Evolutionary conservation across 2,329 filamentous ascomycete species (phyloP).

Genomic region (Sclerotinia trifoliorum): DNA sequence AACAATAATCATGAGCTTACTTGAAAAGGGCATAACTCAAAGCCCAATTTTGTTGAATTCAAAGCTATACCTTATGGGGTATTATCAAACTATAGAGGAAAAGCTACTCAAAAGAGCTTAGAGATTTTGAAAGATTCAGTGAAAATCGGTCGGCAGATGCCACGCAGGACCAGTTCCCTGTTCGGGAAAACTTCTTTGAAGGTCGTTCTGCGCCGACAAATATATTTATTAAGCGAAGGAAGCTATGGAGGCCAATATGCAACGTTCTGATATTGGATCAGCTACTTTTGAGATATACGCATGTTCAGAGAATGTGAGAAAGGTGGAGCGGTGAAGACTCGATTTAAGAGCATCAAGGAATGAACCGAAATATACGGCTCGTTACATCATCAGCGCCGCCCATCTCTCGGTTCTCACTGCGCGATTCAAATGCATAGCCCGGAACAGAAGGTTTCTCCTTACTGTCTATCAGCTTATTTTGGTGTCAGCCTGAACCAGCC

Average conservation of each 20-base stretch:
- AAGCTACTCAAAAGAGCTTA: constrained; percentile 1
- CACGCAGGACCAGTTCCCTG: not conserved
- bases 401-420: not conserved
- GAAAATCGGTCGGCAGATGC: not conserved
- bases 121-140: not conserved
- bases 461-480: not conserved
- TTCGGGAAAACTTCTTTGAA: not conserved
- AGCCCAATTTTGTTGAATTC: not conserved
- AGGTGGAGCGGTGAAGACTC: not conserved
- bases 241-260: not conserved
- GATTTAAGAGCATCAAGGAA: not conserved
- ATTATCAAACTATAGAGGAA: not conserved
- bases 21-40: not conserved
- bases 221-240: not conserved
- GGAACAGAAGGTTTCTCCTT: not conserved
- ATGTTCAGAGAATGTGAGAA: not conserved
- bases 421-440: not conserved
- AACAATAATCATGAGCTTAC: not conserved
- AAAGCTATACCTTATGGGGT: not conserved
- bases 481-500: not conserved
- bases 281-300: not conserved
- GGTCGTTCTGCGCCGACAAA: not conserved
- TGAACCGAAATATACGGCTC: not conserved
- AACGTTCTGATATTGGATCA: not conserved
- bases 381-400: not conserved